Percentiles rank a stretch among this genome's conserved stretches.
Conservation (phyloP, 116 monocot species). For the Phalaenopsis hybrid region DNA sequence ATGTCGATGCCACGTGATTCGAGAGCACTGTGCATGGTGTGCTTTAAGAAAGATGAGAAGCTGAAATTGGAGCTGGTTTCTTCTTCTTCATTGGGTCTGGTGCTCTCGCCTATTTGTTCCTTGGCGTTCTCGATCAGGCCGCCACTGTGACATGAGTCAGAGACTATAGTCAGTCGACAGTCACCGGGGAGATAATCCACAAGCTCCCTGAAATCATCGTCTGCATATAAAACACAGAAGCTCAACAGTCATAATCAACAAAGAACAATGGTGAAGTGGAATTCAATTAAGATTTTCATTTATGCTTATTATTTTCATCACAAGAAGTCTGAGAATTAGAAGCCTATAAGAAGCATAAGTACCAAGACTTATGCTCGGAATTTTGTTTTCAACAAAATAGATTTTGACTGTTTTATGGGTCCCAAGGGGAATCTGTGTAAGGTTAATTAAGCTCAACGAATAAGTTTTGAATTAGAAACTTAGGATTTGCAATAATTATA, state of each 20-base stretch:
- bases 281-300: too few relatives aligned
- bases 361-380: too few relatives aligned
- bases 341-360: too few relatives aligned
- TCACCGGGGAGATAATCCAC: constrained; percentile 61
- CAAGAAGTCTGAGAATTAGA: too few relatives aligned
- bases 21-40: constrained; percentile 13
- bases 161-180: constrained; percentile 80
- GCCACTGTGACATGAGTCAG: constrained; percentile 97
- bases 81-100: constrained; percentile 14
- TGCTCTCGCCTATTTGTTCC: constrained; percentile 95
- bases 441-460: too few relatives aligned
- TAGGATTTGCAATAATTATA: too few relatives aligned
- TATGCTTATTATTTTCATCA: too few relatives aligned
- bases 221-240: constrained; percentile 10
- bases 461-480: too few relatives aligned
- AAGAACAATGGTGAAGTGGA: neutral
- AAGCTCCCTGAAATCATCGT: constrained; percentile 82
- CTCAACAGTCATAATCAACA: too few relatives aligned
- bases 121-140: constrained; percentile 73
- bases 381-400: too few relatives aligned
- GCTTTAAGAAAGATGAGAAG: constrained; percentile 54
- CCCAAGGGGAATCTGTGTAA: too few relatives aligned
- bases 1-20: constrained; percentile 34
- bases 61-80: constrained; percentile 31
- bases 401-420: too few relatives aligned